These are phyloP conservation scores for Rhodotorula diobovata DNA, from an alignment of 768 basidiomycete species.

Conservation along the genomic window DNA sequence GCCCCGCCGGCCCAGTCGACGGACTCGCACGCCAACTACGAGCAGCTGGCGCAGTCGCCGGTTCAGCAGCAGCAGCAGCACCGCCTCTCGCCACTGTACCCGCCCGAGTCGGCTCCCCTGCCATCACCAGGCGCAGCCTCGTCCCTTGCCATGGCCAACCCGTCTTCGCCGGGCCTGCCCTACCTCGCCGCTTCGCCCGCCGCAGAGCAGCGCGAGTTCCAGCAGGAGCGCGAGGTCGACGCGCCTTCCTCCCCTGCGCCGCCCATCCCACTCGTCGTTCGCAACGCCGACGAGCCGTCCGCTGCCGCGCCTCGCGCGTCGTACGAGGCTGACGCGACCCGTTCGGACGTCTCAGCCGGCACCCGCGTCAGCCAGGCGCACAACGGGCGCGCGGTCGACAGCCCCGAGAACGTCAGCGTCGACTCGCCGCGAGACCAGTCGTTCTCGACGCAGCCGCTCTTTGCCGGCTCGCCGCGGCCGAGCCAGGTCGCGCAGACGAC, in stretches of 20 bases:
- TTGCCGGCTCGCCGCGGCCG: neutral
- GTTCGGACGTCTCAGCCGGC: neutral
- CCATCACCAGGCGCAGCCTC: conserved; percentile 7
- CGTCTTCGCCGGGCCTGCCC: conserved; percentile 4
- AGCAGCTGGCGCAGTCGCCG: neutral
- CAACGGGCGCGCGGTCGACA: conserved; percentile 21
- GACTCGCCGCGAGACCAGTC: neutral
- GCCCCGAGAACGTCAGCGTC: conserved; percentile 9
- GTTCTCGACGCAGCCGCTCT: conserved; percentile 18
- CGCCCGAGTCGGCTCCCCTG: neutral
- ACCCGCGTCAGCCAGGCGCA: conserved; percentile 7
- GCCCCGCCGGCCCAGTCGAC: neutral
- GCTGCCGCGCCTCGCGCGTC: neutral
- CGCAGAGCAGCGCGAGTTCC: neutral
- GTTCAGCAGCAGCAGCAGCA: neutral
- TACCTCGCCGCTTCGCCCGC: conserved; percentile 8
- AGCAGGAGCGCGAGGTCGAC: neutral
- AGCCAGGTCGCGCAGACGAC: neutral
- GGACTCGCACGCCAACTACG: neutral
- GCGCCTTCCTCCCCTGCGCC: neutral
- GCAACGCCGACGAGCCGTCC: neutral
- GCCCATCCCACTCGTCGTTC: neutral
- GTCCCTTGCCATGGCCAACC: neutral
- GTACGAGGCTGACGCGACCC: neutral
- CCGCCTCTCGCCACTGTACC: neutral